Base-by-base conservation (phyloP, 78 protist species). In the Dictyostelium intermedium region DNA sequence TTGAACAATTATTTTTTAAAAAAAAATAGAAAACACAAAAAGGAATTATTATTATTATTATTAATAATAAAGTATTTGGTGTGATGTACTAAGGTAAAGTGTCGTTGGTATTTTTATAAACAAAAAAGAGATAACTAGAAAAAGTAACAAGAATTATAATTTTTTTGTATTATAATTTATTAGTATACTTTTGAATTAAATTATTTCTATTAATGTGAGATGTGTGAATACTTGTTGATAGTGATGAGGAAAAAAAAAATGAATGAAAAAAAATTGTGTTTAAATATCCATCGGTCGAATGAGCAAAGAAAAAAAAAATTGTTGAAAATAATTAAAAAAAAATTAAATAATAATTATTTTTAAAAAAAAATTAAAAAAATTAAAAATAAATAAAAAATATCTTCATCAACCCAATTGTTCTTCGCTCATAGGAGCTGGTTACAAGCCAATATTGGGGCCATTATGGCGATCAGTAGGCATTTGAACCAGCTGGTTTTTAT, bases 71-170 rank as follows among this genome's bases (percentile, higher is more conserved):
- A n/a, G n/a, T n/a, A n/a, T 9, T 45, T 41, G 2, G 47, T 69
- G 56, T 47, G 56, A 47, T 47, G 14, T 47, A 47, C 56, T 47
- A 47, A 47, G 9, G 56, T 47, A 13, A 50, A 50, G 61, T 50
- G 61, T 50, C 61, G 61, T 8, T 1, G 61, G 23, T 3, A 2
- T 11, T 50, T 50, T 50, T 50, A 10, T 50, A 50, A 50, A 50
- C 61, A 70, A 32, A 70, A 70, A 32, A 70, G 77, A 70, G 41
- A 70, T 70, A 70, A 70, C 77, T 70, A 70, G 77, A 70, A 70
- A 70, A 70, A 70, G 77, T 70, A 70, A 70, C 77, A 70, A 70
- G 77, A 70, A 70, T 63, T 63, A 63, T 63, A 70, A 32, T 70
- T 14, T 32, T 66, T 32, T 32, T 32, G 5, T n/a, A 34, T 25